Conservation (phyloP, 306 rosid genomes). For the Rubus parviflorus region DNA sequence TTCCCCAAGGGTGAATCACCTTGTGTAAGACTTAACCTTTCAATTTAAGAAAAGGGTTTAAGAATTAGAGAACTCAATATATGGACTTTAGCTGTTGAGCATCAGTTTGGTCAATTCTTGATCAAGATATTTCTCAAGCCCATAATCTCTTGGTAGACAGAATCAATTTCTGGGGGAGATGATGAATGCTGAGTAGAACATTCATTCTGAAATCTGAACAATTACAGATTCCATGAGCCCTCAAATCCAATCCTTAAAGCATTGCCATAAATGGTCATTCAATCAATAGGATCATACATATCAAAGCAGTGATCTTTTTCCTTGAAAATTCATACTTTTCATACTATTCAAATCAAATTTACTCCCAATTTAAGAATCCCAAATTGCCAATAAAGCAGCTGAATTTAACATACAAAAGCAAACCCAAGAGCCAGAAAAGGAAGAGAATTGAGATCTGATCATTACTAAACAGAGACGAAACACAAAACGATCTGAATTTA, state of each 20-base stretch:
- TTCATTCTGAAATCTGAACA: not conserved
- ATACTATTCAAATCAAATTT: not conserved
- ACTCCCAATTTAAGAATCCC: not conserved
- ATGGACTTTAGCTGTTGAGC: too few relatives aligned
- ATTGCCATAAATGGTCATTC: not conserved
- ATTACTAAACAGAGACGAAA: too few relatives aligned
- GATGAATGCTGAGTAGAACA: not conserved
- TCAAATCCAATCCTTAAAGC: not conserved
- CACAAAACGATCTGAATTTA: not conserved
- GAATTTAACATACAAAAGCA: not conserved
- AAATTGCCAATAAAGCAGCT: not conserved
- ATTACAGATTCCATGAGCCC: not conserved
- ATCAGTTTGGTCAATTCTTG: too few relatives aligned
- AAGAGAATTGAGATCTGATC: not conserved
- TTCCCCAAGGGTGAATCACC: not conserved
- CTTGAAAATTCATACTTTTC: not conserved
- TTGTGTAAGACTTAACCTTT: not conserved
- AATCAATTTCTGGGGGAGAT: not conserved
- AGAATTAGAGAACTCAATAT: too few relatives aligned
- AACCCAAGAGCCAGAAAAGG: not conserved
- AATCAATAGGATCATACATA: not conserved
- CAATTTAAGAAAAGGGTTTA: not conserved
- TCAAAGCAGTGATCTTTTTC: not conserved
- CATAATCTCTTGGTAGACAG: too few relatives aligned
- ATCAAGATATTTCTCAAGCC: too few relatives aligned